Percentiles rank a stretch among this genome's conserved stretches.
These are phyloP conservation scores for Taphrina deformans DNA, from an alignment of 1,139 yeast species.

Conservation along the genomic window DNA sequence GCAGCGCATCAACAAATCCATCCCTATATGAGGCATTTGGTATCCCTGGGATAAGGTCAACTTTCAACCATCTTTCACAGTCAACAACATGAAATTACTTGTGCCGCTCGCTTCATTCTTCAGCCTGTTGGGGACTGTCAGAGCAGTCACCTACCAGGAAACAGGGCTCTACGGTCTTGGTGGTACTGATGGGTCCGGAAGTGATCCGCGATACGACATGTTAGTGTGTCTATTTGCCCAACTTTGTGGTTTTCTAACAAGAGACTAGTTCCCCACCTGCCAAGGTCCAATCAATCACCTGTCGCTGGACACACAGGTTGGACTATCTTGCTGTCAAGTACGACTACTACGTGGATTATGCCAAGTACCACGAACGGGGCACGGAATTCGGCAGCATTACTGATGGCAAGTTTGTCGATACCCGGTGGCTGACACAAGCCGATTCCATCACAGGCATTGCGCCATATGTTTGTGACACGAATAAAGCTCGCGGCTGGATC, in stretches of 20 bases:
- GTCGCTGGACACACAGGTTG: background rate
- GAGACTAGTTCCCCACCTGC: background rate
- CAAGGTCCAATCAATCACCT: background rate
- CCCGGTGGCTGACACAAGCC: background rate
- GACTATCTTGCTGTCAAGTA: background rate
- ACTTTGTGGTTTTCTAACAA: background rate
- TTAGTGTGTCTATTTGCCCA: no score
- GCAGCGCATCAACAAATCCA: no score
- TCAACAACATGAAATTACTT: no score
- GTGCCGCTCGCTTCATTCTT: no score
- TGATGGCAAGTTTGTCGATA: background rate
- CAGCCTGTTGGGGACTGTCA: no score
- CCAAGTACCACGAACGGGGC: background rate
- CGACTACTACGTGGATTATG: background rate
- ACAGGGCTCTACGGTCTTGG: background rate
- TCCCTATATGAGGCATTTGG: no score
- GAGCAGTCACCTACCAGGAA: background rate
- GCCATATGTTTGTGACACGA: background rate
- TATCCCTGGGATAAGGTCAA: no score
- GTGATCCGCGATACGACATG: background rate
- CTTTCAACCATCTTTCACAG: no score
- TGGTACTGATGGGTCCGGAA: background rate
- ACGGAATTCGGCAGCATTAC: background rate
- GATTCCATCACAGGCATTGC: background rate
- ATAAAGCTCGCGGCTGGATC: background rate